Conservation (phyloP, 2,329 filamentous ascomycete species). For the Metarhizium anisopliae region DNA sequence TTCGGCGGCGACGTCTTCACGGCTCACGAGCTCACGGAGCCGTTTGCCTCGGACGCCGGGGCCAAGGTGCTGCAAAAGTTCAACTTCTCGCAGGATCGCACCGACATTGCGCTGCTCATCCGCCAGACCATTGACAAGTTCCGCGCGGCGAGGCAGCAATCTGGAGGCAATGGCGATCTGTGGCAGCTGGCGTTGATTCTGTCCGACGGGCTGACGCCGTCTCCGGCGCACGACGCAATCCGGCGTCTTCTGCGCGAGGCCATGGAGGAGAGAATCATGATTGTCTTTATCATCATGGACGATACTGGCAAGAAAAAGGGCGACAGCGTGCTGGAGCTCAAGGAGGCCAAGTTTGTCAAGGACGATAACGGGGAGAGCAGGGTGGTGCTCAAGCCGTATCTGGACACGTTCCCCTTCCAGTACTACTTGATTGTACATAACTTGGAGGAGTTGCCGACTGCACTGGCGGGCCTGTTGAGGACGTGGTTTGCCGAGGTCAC, state of each 20-base stretch:
- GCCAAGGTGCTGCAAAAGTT: slow-evolving; percentile 80
- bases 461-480: slow-evolving; percentile 78
- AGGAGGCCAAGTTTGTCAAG: slow-evolving; percentile 73
- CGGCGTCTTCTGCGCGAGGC: slow-evolving; percentile 76
- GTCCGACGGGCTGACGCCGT: slow-evolving; percentile 86
- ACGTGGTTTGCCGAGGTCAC: slow-evolving; percentile 86
- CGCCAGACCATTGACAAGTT: slow-evolving; percentile 73
- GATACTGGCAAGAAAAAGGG: slow-evolving; percentile 38
- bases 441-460: slow-evolving; percentile 80
- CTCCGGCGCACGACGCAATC: slow-evolving; percentile 70
- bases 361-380: slow-evolving; percentile 51
- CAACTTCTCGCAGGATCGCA: slow-evolving; percentile 75
- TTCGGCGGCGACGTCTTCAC: slow-evolving; percentile 80
- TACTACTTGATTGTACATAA: slow-evolving; percentile 95
- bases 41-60: slow-evolving; percentile 68
- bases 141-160: slow-evolving; percentile 60
- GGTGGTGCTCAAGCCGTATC: slow-evolving; percentile 79
- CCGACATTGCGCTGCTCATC: slow-evolving; percentile 75
- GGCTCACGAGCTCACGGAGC: slow-evolving; percentile 75
- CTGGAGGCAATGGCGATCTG: slow-evolving; percentile 54
- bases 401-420: slow-evolving; percentile 93
- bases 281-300: slow-evolving; percentile 96
- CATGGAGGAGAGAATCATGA: slow-evolving; percentile 90
- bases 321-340: slow-evolving; percentile 76
- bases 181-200: slow-evolving; percentile 95